phyloP scores from a whole-genome alignment of 83 land plant species.

The Picea abies region DNA sequence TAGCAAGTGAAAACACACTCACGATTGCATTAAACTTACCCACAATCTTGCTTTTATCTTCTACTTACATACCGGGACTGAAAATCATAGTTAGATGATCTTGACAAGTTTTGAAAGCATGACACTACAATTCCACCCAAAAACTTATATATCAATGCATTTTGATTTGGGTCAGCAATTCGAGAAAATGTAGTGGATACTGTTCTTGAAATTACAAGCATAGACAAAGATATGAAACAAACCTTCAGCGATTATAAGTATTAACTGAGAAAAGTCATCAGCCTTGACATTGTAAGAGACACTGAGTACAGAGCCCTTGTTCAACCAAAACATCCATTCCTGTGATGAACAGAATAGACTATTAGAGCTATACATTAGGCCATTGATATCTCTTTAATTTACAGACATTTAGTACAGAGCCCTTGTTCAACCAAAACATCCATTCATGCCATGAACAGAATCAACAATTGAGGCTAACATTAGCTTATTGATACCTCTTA shows the following conservation, averaged over 20 bases:
- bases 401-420: slow-evolving; percentile 35
- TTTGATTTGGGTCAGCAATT: not conserved
- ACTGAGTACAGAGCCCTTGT: slow-evolving; percentile 42
- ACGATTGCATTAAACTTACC: no score
- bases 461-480: not conserved
- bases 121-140: not conserved
- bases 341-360: slow-evolving; percentile 10
- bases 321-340: slow-evolving; percentile 56
- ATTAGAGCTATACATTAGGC: not conserved
- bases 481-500: not conserved
- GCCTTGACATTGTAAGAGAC: slow-evolving; percentile 38
- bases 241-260: slow-evolving; percentile 54
- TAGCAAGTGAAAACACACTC: no score
- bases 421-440: slow-evolving; percentile 43
- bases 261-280: slow-evolving; percentile 21
- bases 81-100: no score
- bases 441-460: slow-evolving; percentile 34
- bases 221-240: not conserved
- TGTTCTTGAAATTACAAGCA: not conserved
- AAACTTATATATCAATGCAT: not conserved
- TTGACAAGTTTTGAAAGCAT: not conserved
- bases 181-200: not conserved
- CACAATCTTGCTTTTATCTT: no score
- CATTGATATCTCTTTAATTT: no score
- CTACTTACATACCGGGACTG: no score